Evolutionary conservation across 2,329 filamentous ascomycete genomes (phyloP).

Genomic region (Nigrograna mackinnonii): DNA sequence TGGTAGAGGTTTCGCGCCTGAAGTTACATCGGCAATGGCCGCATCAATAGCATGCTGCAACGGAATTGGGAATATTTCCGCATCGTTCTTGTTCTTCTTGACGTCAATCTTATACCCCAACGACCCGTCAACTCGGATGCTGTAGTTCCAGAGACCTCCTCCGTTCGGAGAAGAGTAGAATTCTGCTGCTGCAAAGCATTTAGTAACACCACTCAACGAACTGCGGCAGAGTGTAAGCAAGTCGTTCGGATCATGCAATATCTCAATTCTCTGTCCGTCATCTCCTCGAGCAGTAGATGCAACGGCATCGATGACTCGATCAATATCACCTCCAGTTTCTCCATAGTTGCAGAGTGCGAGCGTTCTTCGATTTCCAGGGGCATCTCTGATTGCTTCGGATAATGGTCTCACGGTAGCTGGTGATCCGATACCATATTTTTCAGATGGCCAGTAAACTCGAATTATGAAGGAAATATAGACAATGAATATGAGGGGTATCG

Average conservation of each 20-base stretch:
- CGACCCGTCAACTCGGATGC: constrained; percentile 72
- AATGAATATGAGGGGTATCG: constrained; percentile 54
- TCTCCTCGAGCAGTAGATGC: constrained; percentile 55
- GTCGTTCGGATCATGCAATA: constrained; percentile 55
- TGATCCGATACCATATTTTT: constrained; percentile 68
- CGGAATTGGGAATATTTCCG: constrained; percentile 74
- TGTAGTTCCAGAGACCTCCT: constrained; percentile 79
- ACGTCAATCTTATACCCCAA: constrained; percentile 67
- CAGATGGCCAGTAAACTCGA: constrained; percentile 76
- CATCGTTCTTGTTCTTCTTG: constrained; percentile 66
- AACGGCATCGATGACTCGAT: constrained; percentile 68
- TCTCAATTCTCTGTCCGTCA: constrained; percentile 57
- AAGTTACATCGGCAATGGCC: constrained; percentile 64
- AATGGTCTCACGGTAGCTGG: constrained; percentile 64
- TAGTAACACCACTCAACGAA: constrained; percentile 60
- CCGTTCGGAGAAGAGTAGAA: constrained; percentile 75
- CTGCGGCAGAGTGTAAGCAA: constrained; percentile 63
- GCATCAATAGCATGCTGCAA: constrained; percentile 76
- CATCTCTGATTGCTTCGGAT: constrained; percentile 60
- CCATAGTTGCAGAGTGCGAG: constrained; percentile 79
- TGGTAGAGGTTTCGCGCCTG: constrained; percentile 50
- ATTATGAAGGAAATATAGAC: constrained; percentile 45
- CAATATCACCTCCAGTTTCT: constrained; percentile 67
- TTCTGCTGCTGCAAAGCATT: constrained; percentile 73
- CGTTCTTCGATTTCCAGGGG: constrained; percentile 62